These are phyloP conservation scores for Populus trichocarpa DNA, from an alignment of 441 rosid species.

Conservation along the genomic window DNA sequence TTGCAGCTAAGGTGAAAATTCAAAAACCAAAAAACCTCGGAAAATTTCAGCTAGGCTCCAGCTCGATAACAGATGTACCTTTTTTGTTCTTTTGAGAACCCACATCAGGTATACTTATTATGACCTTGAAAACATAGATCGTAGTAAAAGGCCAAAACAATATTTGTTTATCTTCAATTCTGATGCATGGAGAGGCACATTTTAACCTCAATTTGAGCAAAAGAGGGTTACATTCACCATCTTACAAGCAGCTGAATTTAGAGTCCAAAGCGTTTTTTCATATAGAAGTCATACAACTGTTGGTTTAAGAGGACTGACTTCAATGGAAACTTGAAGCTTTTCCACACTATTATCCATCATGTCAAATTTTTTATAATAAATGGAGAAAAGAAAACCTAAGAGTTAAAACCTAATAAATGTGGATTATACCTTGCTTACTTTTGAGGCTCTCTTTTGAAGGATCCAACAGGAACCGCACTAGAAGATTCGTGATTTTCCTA, in stretches of 20 bases:
- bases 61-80: background rate
- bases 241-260: background rate
- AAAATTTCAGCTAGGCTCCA: conserved; percentile 3
- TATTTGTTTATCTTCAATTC: background rate
- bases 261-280: background rate
- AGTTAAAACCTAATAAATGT: background rate
- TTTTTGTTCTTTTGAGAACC: background rate
- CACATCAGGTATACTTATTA: background rate
- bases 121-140: background rate
- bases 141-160: background rate
- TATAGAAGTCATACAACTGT: background rate
- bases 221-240: background rate
- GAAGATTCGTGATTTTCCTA: conserved; percentile 44
- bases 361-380: background rate
- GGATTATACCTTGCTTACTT: conserved; percentile 48
- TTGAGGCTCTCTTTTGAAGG: conserved; percentile 56
- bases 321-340: background rate
- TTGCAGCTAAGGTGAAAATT: background rate
- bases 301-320: background rate
- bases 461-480: conserved; percentile 54
- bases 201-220: background rate
- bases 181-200: background rate
- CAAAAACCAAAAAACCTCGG: background rate
- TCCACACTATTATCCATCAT: background rate
- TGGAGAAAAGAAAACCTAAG: background rate